phyloP scores from a whole-genome alignment of 2,329 filamentous ascomycete genomes.

The Botryotinia narcissicola region DNA sequence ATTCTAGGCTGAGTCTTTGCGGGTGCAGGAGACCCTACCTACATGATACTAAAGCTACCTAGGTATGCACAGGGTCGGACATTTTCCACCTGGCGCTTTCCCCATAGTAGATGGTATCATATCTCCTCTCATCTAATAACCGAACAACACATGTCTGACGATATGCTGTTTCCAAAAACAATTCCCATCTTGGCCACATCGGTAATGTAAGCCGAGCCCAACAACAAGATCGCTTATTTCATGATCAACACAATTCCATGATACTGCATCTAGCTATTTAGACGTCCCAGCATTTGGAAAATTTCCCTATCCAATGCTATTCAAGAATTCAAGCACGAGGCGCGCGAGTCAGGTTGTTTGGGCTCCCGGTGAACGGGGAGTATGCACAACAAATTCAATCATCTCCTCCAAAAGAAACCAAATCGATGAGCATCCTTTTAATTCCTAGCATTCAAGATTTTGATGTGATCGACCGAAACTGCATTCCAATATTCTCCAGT shows the following conservation, averaged over 20 bases:
- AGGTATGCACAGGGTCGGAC: not conserved
- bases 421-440: not conserved
- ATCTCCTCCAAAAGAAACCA: not conserved
- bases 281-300: not conserved
- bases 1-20: not conserved
- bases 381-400: not conserved
- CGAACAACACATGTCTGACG: not conserved
- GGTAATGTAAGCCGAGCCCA: not conserved
- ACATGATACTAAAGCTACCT: not conserved
- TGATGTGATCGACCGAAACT: not conserved
- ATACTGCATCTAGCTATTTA: not conserved
- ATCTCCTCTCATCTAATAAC: not conserved
- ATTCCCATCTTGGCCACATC: not conserved
- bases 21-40: not conserved
- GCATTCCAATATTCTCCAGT: not conserved
- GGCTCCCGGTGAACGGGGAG: not conserved
- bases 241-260: not conserved
- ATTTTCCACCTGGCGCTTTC: not conserved
- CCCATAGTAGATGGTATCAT: not conserved
- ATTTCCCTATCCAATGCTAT: not conserved
- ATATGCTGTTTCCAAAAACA: not conserved
- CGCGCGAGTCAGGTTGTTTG: not conserved
- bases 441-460: not conserved
- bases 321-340: not conserved
- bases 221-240: not conserved